Evolutionary conservation across 352 stramenopile genomes (phyloP).

Genomic region (Globisporangium cystogenes): DNA sequence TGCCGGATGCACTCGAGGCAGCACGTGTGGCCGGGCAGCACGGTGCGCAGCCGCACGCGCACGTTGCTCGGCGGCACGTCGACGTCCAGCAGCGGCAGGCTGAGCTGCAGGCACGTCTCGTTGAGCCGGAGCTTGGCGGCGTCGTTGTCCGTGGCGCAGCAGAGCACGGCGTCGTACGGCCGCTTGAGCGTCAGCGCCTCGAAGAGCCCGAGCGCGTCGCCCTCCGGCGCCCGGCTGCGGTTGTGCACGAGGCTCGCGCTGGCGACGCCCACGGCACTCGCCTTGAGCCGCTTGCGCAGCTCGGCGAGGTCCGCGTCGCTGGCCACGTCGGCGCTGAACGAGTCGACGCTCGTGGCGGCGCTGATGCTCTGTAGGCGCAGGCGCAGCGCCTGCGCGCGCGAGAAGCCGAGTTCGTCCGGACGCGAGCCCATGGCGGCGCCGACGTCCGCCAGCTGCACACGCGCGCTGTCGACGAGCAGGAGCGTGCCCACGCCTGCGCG

Average conservation of each 20-base stretch:
- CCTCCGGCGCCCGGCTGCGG: not conserved
- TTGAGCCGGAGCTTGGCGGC: slow-evolving; percentile 20
- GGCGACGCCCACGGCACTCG: slow-evolving; percentile 16
- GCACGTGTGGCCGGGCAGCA: slow-evolving; percentile 35
- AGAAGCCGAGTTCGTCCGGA: slow-evolving; percentile 28
- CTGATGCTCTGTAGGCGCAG: slow-evolving; percentile 28
- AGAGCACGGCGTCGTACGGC: slow-evolving; percentile 34
- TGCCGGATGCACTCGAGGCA: slow-evolving; percentile 27
- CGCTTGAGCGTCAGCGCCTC: slow-evolving; percentile 32
- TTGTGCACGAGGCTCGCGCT: slow-evolving; percentile 1
- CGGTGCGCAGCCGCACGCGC: slow-evolving; percentile 18
- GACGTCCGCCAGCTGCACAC: slow-evolving; percentile 19
- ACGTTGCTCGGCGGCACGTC: slow-evolving; percentile 20
- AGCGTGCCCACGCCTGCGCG: slow-evolving; percentile 24
- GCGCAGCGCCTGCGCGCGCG: slow-evolving; percentile 26
- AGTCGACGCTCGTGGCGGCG: slow-evolving; percentile 18
- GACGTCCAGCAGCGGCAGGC: slow-evolving; percentile 29
- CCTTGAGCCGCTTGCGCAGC: slow-evolving; percentile 33
- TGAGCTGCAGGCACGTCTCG: slow-evolving; percentile 35
- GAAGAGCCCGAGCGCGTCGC: slow-evolving; percentile 23
- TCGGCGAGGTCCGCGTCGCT: slow-evolving; percentile 24
- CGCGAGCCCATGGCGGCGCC: slow-evolving; percentile 18
- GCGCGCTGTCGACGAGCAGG: slow-evolving; percentile 29
- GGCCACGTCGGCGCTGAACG: slow-evolving; percentile 20
- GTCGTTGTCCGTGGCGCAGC: slow-evolving; percentile 20